Base-by-base conservation (phyloP, 2,329 filamentous ascomycete species). In the Cladosporium sp. region DNA sequence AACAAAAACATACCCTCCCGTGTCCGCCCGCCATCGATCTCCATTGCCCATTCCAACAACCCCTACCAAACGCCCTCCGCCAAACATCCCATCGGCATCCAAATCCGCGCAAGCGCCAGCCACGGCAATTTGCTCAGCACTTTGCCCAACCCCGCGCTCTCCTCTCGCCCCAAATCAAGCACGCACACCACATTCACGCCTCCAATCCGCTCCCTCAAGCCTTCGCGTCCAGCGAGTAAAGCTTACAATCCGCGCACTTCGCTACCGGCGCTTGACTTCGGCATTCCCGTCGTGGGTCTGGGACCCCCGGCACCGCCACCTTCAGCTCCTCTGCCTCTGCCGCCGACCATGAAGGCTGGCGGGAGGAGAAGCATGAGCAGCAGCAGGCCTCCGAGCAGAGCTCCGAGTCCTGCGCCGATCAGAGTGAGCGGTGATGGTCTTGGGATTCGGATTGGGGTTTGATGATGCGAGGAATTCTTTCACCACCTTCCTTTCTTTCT, bases 281-380 rank as follows among this genome's bases (percentile, higher is more conserved):
- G 66, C 21, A 78, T 82, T 68, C 76, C 80, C 2, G 71, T 76
- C 0, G 76, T 80, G 15, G 75, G 76, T 0, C 70, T 83, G 2
- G 80, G 80, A 2, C 81, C 81, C 7, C 81, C 81, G 3, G 80
- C 78, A 5, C 81, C 81, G 3, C 81, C 81, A 26, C 81, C 81
- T 64, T 76, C 73, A 14, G 78, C 79, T 70, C 80, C 81, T n/a
- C 69, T 83, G 26, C 81, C 81, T n/a, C 68, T 74, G 12, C 76
- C 76, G 44, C 78, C 79, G 65, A 44, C 66, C 0, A 28, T 32
- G 52, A 6, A 34, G 6, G 28, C 52, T 5, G 28, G 52, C 28
- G n/a, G 32, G 15, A 30, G 32, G 21, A 52, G 49, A 15, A 26
- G 49, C 49, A 18, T 30, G 49, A 26, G 24, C 24, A 52, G 49